Percentiles rank a stretch among this genome's conserved stretches.
Conservation (phyloP, 2,329 filamentous ascomycete genomes). For the Colletotrichum sp. region DNA sequence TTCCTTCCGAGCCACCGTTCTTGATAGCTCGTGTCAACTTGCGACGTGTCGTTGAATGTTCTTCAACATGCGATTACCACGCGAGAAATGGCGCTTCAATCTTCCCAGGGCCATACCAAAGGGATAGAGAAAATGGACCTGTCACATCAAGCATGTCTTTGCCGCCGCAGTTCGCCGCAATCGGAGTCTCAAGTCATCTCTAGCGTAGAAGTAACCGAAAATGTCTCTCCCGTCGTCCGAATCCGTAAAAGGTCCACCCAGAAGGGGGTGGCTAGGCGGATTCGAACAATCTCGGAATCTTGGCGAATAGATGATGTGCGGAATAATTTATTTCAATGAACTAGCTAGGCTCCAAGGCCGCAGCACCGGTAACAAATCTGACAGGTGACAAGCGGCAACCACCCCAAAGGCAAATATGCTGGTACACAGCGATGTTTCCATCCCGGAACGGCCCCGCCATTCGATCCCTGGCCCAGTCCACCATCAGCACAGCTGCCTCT, state of each 20-base stretch:
- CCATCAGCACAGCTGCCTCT: not conserved
- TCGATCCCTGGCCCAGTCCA: not conserved
- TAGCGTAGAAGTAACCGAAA: not conserved
- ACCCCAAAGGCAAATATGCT: not conserved
- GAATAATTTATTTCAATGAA: not conserved
- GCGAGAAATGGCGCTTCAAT: not conserved
- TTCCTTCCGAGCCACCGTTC: not conserved
- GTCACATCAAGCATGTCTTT: not conserved
- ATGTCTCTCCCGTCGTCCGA: not conserved
- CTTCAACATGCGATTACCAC: not conserved
- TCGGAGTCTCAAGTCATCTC: not conserved
- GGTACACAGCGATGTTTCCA: not conserved
- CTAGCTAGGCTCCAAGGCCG: not conserved
- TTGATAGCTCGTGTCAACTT: not conserved
- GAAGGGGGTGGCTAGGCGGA: no score
- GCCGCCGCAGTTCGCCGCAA: not conserved
- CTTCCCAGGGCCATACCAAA: not conserved
- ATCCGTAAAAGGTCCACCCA: not conserved
- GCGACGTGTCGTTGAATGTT: not conserved
- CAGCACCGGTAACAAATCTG: not conserved
- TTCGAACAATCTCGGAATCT: not conserved
- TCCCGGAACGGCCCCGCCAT: constrained; percentile 1
- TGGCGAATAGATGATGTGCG: not conserved
- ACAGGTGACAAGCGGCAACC: not conserved
- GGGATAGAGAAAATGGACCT: not conserved